These are phyloP conservation scores for Plasmodium relictum DNA, from an alignment of 169 alveolate genomes.

Conservation along the genomic window DNA sequence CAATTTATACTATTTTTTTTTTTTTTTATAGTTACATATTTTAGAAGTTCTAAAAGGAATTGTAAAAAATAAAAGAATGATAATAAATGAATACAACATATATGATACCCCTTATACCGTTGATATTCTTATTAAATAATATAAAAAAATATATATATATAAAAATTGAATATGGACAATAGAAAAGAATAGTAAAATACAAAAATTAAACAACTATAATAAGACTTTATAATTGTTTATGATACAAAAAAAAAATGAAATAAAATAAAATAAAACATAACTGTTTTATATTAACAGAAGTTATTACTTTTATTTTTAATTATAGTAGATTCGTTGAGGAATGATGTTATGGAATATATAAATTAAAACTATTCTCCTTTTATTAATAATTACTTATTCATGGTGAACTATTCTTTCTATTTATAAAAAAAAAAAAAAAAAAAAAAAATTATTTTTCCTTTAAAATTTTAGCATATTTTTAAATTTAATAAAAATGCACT, in stretches of 20 bases:
- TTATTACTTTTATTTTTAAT: constrained; percentile 3
- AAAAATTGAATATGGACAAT: neutral
- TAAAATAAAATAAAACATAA: neutral
- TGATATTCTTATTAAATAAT: constrained; percentile 47
- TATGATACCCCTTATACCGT: constrained; percentile 50
- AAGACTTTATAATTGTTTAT: too few relatives aligned
- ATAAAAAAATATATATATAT: neutral
- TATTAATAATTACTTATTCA: neutral
- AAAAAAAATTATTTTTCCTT: neutral
- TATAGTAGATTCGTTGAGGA: neutral
- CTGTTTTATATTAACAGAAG: neutral
- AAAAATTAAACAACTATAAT: too few relatives aligned
- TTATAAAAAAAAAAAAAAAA: neutral
- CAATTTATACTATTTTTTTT: neutral
- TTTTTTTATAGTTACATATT: constrained; percentile 44
- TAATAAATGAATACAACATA: constrained; percentile 45
- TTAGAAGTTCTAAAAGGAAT: constrained; percentile 39
- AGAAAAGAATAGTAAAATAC: neutral
- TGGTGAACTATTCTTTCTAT: neutral
- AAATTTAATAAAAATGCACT: too few relatives aligned
- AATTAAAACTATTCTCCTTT: neutral
- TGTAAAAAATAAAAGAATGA: constrained; percentile 14
- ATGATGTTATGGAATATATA: too few relatives aligned
- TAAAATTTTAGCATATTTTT: too few relatives aligned
- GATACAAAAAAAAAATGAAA: too few relatives aligned